Evolutionary conservation across 2,329 filamentous ascomycete species (phyloP), one percentile per base, ranked within the genome.

Genomic region (Stemphylium beticola): DNA sequence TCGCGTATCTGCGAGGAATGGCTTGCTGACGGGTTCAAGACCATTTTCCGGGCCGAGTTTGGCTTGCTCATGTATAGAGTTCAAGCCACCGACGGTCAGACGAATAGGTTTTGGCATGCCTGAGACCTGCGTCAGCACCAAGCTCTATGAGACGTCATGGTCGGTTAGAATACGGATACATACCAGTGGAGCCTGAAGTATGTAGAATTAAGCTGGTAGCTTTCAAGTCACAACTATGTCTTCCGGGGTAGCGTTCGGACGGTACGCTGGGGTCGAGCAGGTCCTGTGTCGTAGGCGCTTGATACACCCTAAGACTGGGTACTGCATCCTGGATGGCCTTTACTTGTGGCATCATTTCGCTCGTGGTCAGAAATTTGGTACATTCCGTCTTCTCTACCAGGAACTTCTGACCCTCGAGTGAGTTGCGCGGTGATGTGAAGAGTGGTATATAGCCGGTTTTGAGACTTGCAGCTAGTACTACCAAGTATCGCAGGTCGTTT

Each of bases 391-490:
- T 46, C 9, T 40, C 34, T 2, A 51, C n/a, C 10, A 51, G 34
- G 36, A 26, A 46, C 26, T 34, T 40, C 1, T 51, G 49, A 11
- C 49, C 49, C 0, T 46, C 49, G 10, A 40, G 34, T 8, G 49
- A 51, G 4, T 51, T 51, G 1, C 41, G 34, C 10, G 49, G 49
- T 4, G 49, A 46, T 17, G 41, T 46, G 9, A 51, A 51, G 4
- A 51, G 18, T 15, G 49, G 49, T 15, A 51, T 11, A 29, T 51
- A 51, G 2, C 49, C 49, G 7, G 49, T 38, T 41, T 51, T 51
- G 2, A 51, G 6, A 5, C 33, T 10, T n/a, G 49, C 49, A 20
- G 49, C 33, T 11, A 51, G 5, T 9, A 51, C 41, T 10, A 46
- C 49, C 4, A 51, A 17, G 12, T 51, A 51, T 12, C 41, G 34